Conservation (phyloP, 306 rosid genomes). For the Bauhinia variegata region DNA sequence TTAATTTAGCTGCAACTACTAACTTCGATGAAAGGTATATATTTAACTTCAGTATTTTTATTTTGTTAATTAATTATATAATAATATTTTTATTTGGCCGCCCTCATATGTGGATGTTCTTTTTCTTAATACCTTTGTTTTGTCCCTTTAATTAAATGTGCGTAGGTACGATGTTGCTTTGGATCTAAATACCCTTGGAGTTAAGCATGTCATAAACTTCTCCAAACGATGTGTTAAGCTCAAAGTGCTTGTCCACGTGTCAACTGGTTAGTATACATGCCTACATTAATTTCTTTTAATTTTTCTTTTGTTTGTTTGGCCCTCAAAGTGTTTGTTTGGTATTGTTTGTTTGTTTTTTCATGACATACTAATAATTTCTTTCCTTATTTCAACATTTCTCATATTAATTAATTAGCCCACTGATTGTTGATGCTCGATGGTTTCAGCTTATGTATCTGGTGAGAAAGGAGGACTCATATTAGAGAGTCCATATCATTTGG, state of each 20-base stretch:
- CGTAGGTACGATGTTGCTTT: conserved; percentile 77
- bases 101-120: too few relatives aligned
- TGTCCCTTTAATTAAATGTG: too few relatives aligned
- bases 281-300: background rate
- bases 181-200: conserved; percentile 66
- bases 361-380: too few relatives aligned
- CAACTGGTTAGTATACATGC: conserved; percentile 61
- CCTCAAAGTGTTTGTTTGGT: too few relatives aligned
- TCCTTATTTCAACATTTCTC: too few relatives aligned
- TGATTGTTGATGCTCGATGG: too few relatives aligned
- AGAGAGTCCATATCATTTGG: conserved; percentile 59
- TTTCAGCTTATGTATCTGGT: conserved; percentile 81
- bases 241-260: conserved; percentile 65
- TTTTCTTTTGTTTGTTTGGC: background rate
- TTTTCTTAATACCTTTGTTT: background rate
- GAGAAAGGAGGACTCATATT: conserved; percentile 62
- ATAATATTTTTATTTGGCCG: too few relatives aligned
- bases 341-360: too few relatives aligned
- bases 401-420: too few relatives aligned
- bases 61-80: too few relatives aligned
- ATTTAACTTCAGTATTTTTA: too few relatives aligned
- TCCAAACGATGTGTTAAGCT: conserved; percentile 60
- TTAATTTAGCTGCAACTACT: conserved; percentile 79
- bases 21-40: conserved; percentile 76
- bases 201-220: conserved; percentile 58